phyloP scores from a whole-genome alignment of 2,329 filamentous ascomycete species.

The Ceratocystiopsis sp. region DNA sequence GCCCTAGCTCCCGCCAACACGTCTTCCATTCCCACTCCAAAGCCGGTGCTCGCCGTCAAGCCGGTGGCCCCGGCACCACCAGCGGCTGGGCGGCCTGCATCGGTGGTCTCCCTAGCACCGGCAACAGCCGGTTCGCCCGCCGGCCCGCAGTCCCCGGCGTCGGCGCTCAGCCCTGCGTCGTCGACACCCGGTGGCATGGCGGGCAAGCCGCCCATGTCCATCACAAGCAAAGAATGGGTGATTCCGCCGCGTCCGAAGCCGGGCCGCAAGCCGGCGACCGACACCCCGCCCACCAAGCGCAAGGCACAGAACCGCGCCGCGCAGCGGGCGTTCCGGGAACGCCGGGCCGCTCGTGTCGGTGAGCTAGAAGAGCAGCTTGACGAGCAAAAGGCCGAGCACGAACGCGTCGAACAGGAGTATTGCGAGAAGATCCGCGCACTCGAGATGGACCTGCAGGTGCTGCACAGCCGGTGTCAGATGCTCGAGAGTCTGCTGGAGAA shows the following conservation, averaged over 20 bases:
- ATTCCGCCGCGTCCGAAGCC: constrained; percentile 75
- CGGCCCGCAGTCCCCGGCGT: constrained; percentile 19
- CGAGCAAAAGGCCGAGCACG: constrained; percentile 38
- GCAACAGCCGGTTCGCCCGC: too few species aligned
- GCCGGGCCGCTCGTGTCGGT: constrained; percentile 68
- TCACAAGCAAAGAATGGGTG: constrained; percentile 75
- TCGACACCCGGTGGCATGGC: too few species aligned
- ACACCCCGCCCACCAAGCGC: constrained; percentile 81
- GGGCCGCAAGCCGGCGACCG: constrained; percentile 82
- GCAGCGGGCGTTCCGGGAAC: constrained; percentile 77
- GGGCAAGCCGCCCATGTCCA: constrained; percentile 29
- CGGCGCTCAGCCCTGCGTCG: constrained; percentile 8
- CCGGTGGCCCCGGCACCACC: constrained; percentile 3
- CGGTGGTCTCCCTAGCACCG: too few species aligned
- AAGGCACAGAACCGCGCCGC: constrained; percentile 90
- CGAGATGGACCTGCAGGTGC: constrained; percentile 49
- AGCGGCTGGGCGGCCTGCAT: constrained; percentile 8
- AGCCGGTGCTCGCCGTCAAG: constrained; percentile 9
- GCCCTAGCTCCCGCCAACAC: neutral
- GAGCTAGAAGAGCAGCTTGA: constrained; percentile 54
- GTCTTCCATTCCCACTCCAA: constrained; percentile 4
- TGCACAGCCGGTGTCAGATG: constrained; percentile 41
- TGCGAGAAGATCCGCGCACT: constrained; percentile 40
- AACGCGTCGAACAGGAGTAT: constrained; percentile 39
- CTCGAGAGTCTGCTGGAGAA: constrained; percentile 47